Conservation (phyloP, 1,284 basidiomycete species). For the Fomitopsis pinicola region DNA sequence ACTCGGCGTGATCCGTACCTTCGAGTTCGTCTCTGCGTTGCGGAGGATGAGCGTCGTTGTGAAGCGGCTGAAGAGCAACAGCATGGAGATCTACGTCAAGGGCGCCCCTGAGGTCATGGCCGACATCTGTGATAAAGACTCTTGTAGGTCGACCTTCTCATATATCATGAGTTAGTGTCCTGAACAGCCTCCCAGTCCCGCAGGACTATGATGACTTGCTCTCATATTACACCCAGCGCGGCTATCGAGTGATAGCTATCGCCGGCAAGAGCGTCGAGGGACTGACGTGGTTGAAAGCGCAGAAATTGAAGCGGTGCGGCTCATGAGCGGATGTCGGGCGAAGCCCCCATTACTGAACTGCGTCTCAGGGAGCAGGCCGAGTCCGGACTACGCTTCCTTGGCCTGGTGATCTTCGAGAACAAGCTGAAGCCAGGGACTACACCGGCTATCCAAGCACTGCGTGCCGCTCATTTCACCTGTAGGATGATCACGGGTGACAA, state of each 20-base stretch:
- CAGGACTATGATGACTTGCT: conserved; percentile 96
- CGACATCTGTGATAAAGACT: conserved; percentile 88
- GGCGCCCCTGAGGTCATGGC: conserved; percentile 98
- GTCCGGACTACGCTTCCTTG: conserved; percentile 86
- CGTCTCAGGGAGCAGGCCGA: conserved; percentile 85
- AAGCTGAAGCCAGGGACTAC: conserved; percentile 94
- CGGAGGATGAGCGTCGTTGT: conserved; percentile 98
- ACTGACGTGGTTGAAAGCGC: conserved; percentile 96
- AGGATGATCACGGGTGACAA: conserved; percentile 99
- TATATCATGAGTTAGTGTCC: not conserved
- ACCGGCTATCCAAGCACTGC: conserved; percentile 87
- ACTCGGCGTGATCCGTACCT: conserved; percentile 92
- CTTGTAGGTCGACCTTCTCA: conserved; percentile 54
- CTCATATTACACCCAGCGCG: conserved; percentile 95
- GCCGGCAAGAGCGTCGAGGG: conserved; percentile 95
- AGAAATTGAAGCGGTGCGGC: conserved; percentile 84
- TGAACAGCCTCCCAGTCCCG: conserved; percentile 61
- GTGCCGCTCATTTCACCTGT: conserved; percentile 88
- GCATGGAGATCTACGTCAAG: conserved; percentile 98
- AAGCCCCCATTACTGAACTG: not conserved
- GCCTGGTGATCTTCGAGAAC: conserved; percentile 98
- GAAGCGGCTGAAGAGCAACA: conserved; percentile 88
- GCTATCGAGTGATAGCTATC: conserved; percentile 97
- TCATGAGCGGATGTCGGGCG: not conserved
- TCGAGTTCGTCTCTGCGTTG: conserved; percentile 93